Base-by-base conservation (phyloP, 441 rosid genomes). In the Capsella rubella region DNA sequence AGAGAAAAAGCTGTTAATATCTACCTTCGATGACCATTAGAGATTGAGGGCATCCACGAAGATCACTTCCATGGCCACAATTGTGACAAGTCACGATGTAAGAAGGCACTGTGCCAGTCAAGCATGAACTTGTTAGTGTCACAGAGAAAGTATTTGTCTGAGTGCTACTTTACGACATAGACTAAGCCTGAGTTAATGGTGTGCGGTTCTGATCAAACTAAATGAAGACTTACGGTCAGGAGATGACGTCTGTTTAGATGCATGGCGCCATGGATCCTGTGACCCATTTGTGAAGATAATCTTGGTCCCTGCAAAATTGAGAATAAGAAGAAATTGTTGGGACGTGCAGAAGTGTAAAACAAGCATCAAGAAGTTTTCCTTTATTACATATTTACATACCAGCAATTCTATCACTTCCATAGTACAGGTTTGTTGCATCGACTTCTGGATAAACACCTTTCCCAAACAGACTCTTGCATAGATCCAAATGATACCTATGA, bases 241-340 rank as follows among this genome's bases (percentile, higher is more conserved):
- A n/a, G 99, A 89, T 64, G 99, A 95, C 57, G 67, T 78, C 81
- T 90, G 89, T 64, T 92, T 95, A 21, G 97, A 89, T 60, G 99
- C 99, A 79, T 87, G 99, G 16, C 97, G 99, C 99, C 97, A 95
- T 43, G 99, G 97, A 82, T 95, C 99, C 67, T 95, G 97, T 60
- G 99, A 95, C 59, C 99, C 99, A 64, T 95, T 95, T 46, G 97
- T 84, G 78, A 92, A 95, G 56, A 95, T 69, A 35, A 92, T 90
- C 81, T 84, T 95, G 28, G 99, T 87, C 46, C 89, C 97, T 92
- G 91, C 80, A 84, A 77, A 71, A n/a, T 64, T 40, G 25, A 55
- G 3, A 53, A 43, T 10, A 63, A 11, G 55, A 76, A 50, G 32
- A 70, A 64, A 27, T 18, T 50, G 21, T 57, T 27, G 62, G 56